These are phyloP conservation scores for Rubroshorea leprosula DNA, from an alignment of 345 rosid species.

Conservation along the genomic window DNA sequence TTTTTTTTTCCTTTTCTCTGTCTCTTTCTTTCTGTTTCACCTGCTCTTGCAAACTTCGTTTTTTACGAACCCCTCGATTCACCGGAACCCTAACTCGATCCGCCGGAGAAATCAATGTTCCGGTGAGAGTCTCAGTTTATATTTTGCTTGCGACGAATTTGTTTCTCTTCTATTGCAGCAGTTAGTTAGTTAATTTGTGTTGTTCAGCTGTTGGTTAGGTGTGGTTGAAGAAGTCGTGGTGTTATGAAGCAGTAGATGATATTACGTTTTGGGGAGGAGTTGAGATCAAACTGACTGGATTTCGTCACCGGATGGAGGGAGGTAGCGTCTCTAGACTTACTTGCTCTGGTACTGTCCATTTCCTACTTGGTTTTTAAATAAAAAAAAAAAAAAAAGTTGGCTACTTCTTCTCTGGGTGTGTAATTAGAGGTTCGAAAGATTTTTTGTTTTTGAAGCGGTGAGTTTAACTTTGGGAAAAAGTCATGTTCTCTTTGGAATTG, in stretches of 20 bases:
- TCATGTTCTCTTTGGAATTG: not conserved
- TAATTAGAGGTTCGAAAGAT: slow-evolving; percentile 8
- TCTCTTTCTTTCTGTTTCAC: slow-evolving; percentile 22
- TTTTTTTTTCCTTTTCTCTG: slow-evolving; percentile 4
- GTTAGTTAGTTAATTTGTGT: slow-evolving; percentile 5
- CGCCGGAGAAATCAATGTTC: slow-evolving; percentile 37
- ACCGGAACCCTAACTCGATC: slow-evolving; percentile 79
- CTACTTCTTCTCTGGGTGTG: slow-evolving; percentile 1
- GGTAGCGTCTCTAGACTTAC: slow-evolving; percentile 95
- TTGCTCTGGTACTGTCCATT: slow-evolving; percentile 79
- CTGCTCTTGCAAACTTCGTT: not conserved
- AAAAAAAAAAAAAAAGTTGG: slow-evolving; percentile 21
- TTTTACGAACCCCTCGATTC: slow-evolving; percentile 21
- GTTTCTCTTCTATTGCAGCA: not conserved
- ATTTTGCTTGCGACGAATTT: not conserved
- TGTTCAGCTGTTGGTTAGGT: not conserved
- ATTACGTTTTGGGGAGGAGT: slow-evolving; percentile 47
- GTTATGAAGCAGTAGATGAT: slow-evolving; percentile 49
- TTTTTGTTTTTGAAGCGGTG: slow-evolving; percentile 13
- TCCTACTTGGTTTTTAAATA: slow-evolving; percentile 34
- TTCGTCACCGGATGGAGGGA: slow-evolving; percentile 98
- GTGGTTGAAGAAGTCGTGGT: slow-evolving; percentile 8
- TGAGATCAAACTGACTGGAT: slow-evolving; percentile 57
- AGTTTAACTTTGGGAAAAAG: slow-evolving; percentile 2
- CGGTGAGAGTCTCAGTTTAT: slow-evolving; percentile 38